Base-by-base conservation (phyloP, 2,329 filamentous ascomycete genomes). In the Microsporum audouinii region DNA sequence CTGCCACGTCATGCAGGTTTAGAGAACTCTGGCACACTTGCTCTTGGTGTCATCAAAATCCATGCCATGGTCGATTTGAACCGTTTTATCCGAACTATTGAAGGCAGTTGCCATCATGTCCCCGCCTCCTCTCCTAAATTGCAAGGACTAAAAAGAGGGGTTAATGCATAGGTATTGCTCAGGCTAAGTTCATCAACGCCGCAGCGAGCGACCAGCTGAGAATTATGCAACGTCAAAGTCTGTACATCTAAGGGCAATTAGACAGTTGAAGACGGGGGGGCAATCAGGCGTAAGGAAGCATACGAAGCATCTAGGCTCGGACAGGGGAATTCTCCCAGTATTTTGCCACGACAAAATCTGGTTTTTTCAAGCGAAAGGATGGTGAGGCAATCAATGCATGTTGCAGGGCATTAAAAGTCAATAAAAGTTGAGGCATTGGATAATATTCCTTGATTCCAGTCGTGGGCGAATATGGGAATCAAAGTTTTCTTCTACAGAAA, bases 1-100 rank as follows among this genome's bases (percentile, higher is more conserved):
- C n/a, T 61, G 65, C 65, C 65, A 66, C 65, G 65, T 66, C 64
- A 66, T 51, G 60, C 53, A 61, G 33, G 36, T 43, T 51, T 58
- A 36, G 57, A 39, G 27, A 61, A 29, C 38, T 61, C 60, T 61
- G 60, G 60, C 57, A 36, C 49, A 59, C 33, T 47, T 51, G 55
- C 43, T 56, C 29, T 51, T 14, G 41, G 47, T 57, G 43, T 49
- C 58, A 33, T 58, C 57, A 34, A 5, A 60, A 61, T 57, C 60
- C 61, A 64, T 63, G 61, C 53, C 55, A 56, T 47, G 12, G 38
- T 33, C 57, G 27, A 60, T 49, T n/a, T 59, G 47, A 43, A 45
- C 5, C 23, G 41, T 57, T 43, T 56, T 29, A 61, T 59, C 43
- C 39, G 36, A 33, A 12, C 39, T 38, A 27, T 53, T 57, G 23